Evolutionary conservation across 73 alveolate species (phyloP).

Genomic region (Symbiodinium natans): DNA sequence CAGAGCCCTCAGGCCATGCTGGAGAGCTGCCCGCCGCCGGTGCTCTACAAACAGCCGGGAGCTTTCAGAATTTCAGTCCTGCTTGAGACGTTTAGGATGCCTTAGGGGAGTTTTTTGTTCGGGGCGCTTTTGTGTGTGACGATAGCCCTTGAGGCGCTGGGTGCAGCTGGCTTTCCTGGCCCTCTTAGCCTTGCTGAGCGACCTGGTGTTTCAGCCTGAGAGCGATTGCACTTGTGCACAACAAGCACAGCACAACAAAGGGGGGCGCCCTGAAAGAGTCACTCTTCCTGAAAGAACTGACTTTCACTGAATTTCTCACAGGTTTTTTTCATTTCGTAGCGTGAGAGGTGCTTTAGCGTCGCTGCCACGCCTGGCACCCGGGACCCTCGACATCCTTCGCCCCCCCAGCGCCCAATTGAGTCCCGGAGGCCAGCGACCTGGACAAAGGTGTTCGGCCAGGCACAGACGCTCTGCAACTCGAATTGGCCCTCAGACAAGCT

Average conservation of each 20-base stretch:
- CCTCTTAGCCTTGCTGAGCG: constrained; percentile 77
- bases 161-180: constrained; percentile 92
- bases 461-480: too few relatives aligned
- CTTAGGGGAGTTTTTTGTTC: too few relatives aligned
- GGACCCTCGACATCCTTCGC: not conserved
- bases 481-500: not conserved
- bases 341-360: constrained; percentile 92
- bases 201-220: constrained; percentile 57
- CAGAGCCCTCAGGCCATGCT: constrained; percentile 7
- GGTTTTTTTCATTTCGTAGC: too few relatives aligned
- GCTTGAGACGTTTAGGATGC: not conserved
- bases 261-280: too few relatives aligned
- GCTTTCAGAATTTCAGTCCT: not conserved
- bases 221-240: not conserved
- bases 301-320: too few relatives aligned
- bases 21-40: constrained; percentile 92
- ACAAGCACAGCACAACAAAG: not conserved
- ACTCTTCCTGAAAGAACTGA: too few relatives aligned
- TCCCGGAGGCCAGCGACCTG: constrained; percentile 90
- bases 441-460: constrained; percentile 88
- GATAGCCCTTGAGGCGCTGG: constrained; percentile 55
- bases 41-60: constrained; percentile 72
- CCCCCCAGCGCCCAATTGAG: too few relatives aligned
- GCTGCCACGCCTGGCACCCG: constrained; percentile 60
- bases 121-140: too few relatives aligned